These are phyloP conservation scores for Aspergillus affinis DNA, from an alignment of 495 filamentous ascomycete species.

Conservation along the genomic window DNA sequence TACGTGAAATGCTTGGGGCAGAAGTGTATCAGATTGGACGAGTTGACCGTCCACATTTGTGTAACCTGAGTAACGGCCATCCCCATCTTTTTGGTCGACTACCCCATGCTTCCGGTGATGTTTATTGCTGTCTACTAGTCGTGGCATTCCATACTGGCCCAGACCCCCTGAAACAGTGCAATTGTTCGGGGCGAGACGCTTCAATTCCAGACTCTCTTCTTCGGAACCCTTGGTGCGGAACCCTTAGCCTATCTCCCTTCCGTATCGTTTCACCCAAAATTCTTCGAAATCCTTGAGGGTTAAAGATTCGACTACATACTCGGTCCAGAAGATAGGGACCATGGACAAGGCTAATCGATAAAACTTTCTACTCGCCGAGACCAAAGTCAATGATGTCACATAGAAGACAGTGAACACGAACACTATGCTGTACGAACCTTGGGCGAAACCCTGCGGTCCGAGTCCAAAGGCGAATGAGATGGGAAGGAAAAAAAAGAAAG, in stretches of 20 bases:
- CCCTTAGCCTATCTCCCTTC: neutral
- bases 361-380: neutral
- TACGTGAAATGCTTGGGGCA: too few relatives aligned
- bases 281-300: neutral
- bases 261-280: neutral
- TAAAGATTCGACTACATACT: neutral
- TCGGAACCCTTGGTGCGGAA: neutral
- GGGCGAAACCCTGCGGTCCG: neutral
- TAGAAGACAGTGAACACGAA: constrained; percentile 1
- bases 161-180: neutral
- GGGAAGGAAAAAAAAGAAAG: neutral
- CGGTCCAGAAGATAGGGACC: constrained; percentile 1
- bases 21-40: too few relatives aligned
- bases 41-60: neutral
- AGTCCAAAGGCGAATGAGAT: neutral
- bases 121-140: too few relatives aligned
- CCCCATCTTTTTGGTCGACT: neutral
- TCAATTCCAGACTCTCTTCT: neutral
- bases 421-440: constrained; percentile 7
- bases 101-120: neutral
- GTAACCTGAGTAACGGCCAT: neutral
- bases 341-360: neutral
- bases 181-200: neutral
- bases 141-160: neutral
- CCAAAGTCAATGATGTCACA: constrained; percentile 13